Evolutionary conservation across 2,329 filamentous ascomycete species (phyloP).

Genomic region (Coccinonectria pachysandricola): DNA sequence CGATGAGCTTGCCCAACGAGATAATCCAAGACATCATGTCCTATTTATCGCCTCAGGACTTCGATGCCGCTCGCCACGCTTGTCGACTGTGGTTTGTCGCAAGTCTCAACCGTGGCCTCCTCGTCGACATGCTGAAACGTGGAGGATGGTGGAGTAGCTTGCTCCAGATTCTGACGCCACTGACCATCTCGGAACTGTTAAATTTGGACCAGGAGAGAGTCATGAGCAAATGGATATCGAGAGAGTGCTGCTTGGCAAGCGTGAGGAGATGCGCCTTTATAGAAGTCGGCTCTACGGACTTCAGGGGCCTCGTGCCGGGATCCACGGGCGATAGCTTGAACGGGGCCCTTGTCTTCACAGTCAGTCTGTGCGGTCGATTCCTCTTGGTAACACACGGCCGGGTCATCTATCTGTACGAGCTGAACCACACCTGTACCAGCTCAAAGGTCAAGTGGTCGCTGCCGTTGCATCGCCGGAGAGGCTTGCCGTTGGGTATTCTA

Average conservation of each 20-base stretch:
- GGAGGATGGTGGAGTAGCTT: conserved; percentile 42
- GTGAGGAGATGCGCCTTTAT: conserved; percentile 18
- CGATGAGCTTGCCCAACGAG: conserved; percentile 25
- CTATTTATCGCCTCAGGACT: conserved; percentile 29
- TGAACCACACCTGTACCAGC: conserved; percentile 25
- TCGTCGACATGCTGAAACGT: conserved; percentile 42
- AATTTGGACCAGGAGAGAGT: conserved; percentile 19
- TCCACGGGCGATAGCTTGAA: conserved; percentile 14
- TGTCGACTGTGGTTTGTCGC: conserved; percentile 51
- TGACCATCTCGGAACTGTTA: conserved; percentile 7
- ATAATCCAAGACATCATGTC: conserved; percentile 27
- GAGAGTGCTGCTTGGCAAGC: conserved; percentile 26
- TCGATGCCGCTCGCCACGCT: conserved; percentile 49
- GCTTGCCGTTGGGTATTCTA: conserved; percentile 20
- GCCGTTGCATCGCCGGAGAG: conserved; percentile 14
- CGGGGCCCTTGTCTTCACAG: conserved; percentile 31
- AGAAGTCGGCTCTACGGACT: conserved; percentile 25
- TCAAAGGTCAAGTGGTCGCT: conserved; percentile 16
- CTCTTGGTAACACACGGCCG: conserved; percentile 43
- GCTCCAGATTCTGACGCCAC: conserved; percentile 16
- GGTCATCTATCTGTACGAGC: conserved; percentile 45
- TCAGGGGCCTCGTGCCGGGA: conserved; percentile 22
- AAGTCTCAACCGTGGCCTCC: conserved; percentile 40
- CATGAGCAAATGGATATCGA: conserved; percentile 31
- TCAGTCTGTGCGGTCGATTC: conserved; percentile 49